Conservation (phyloP, 257 asterid genomes). For the Solanum etuberosum region DNA sequence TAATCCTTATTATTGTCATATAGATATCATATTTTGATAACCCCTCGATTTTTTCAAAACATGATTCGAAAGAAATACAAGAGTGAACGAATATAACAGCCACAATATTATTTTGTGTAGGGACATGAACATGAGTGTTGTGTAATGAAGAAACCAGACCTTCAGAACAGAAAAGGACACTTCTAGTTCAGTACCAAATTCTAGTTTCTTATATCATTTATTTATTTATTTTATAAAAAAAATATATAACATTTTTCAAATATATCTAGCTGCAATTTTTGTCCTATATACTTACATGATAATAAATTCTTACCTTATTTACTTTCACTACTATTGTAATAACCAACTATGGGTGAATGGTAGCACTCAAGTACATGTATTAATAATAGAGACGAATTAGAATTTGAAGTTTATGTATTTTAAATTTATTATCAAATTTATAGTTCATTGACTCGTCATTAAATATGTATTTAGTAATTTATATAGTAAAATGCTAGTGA, state of each 20-base stretch:
- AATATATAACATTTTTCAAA: not conserved
- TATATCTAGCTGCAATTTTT: not conserved
- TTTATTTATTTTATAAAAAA: not conserved
- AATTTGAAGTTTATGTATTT: not conserved
- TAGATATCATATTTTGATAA: not conserved
- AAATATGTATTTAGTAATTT: not conserved
- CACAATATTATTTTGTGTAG: not conserved
- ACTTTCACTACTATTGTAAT: not conserved
- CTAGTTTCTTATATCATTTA: not conserved
- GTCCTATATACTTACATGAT: not conserved
- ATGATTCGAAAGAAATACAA: not conserved
- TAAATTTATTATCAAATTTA: not conserved
- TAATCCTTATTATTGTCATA: not conserved
- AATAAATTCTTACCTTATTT: not conserved
- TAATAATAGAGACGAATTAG: no score
- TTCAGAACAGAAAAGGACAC: not conserved
- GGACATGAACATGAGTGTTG: not conserved
- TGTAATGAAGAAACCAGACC: not conserved
- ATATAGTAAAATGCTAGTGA: not conserved
- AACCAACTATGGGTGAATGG: not conserved
- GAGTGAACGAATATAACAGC: not conserved
- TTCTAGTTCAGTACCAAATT: not conserved
- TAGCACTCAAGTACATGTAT: not conserved
- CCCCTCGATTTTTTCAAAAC: accelerated
- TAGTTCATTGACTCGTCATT: not conserved